Evolutionary conservation across 2,329 filamentous ascomycete species (phyloP), one percentile per base, ranked within the genome.

Genomic region (Fragosphaeria purpurea): DNA sequence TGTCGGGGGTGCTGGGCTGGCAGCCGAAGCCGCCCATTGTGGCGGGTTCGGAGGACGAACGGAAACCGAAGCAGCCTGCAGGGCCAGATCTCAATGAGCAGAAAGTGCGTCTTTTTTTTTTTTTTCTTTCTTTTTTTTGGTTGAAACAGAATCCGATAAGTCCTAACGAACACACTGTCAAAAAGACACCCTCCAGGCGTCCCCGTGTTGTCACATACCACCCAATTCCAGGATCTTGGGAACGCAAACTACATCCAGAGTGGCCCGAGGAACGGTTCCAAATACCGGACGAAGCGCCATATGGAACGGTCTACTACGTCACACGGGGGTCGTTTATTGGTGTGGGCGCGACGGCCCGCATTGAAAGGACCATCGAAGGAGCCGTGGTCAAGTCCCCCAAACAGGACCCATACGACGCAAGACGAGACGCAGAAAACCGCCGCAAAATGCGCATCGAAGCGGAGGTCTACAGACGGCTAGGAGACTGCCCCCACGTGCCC

Each of bases 241-340:
- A 30, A 30, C 41, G 41, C 4, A 4, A 11, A 11, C 6, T 7
- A 9, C 10, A 43, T 9, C 34, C 40, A 1, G 10, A 32, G 5
- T 48, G 40, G 41, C 13, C 47, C 3, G 33, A 43, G 13, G 5
- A 6, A 4, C 10, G 33, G 4, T 39, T 48, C 33, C n/a, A 37
- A 7, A 48, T 47, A 10, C 46, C 46, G 4, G 39, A 41, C 9
- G 38, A 47, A 11, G 39, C 35, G 7, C 46, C 46, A 5, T 47
- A 41, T 35, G 46, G 46, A 22, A 47, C 46, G 13, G 41, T 47
- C 12, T 50, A 50, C 31, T 40, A 50, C 13, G 7, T 46, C 12
- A 32, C 30, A 12, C 45, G 46, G 31, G 48, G 48, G 8, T 13
- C 3, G 9, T 8, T 7, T 3, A 10, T 41, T 11, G 48, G 42